Conservation (phyloP, 2,329 filamentous ascomycete species). For the Ceratocystiopsis brevicomis region DNA sequence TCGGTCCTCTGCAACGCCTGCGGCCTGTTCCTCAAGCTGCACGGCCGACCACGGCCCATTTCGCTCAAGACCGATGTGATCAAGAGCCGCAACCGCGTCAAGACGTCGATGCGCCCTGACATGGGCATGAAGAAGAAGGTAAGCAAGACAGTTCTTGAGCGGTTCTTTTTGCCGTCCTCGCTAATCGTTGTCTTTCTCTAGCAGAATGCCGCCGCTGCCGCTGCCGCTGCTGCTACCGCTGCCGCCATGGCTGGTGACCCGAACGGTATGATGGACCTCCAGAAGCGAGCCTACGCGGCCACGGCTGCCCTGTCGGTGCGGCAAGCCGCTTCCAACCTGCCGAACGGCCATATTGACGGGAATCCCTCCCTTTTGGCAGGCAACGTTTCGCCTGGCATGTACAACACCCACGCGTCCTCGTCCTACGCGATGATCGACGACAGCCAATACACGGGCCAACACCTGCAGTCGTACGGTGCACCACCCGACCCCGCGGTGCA, state of each 20-base stretch:
- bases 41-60: constrained; percentile 81
- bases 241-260: constrained; percentile 20
- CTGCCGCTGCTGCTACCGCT: constrained; percentile 6
- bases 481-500: constrained; percentile 15
- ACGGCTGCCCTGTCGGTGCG: constrained; percentile 29
- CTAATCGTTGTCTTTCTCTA: not conserved
- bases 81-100: constrained; percentile 96
- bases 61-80: constrained; percentile 98
- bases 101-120: constrained; percentile 55
- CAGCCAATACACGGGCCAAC: constrained; percentile 43
- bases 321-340: constrained; percentile 40
- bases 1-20: constrained; percentile 97
- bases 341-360: constrained; percentile 30
- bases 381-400: constrained; percentile 58
- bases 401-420: constrained; percentile 48
- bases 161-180: constrained; percentile 2
- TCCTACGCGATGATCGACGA: constrained; percentile 57
- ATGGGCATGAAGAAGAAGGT: constrained; percentile 74
- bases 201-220: constrained; percentile 3
- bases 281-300: constrained; percentile 32
- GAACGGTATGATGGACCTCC: constrained; percentile 39
- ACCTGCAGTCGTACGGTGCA: constrained; percentile 30
- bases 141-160: constrained; percentile 11
- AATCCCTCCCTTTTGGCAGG: constrained; percentile 34
- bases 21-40: constrained; percentile 90